Percentiles rank a stretch among this genome's conserved stretches.
Evolutionary conservation across 106 monocot genomes (phyloP).

Genomic region (Posidonia australis): DNA sequence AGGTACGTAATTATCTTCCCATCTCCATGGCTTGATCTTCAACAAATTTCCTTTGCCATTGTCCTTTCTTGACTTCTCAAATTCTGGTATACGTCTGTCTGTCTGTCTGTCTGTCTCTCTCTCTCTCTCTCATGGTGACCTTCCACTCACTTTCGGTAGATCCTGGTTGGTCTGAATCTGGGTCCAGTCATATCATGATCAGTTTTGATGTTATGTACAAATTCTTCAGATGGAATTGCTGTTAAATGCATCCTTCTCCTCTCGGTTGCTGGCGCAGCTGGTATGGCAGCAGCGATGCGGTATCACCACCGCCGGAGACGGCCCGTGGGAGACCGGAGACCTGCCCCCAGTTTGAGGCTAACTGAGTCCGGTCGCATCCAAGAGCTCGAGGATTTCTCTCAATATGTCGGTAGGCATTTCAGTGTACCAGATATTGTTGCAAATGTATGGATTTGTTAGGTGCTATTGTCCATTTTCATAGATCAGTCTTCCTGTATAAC

Average conservation of each 20-base stretch:
- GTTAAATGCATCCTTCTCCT: background rate
- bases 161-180: no score
- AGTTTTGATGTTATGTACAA: no score
- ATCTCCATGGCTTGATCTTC: no score
- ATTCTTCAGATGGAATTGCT: no score
- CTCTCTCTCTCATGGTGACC: no score
- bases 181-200: no score
- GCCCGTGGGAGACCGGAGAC: background rate
- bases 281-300: constrained; percentile 1
- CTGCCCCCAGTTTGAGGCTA: constrained; percentile 24
- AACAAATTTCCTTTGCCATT: no score
- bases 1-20: no score
- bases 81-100: no score
- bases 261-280: background rate
- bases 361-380: constrained; percentile 34
- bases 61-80: no score
- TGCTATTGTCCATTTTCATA: background rate
- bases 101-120: no score
- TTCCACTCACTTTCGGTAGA: no score
- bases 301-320: background rate
- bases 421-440: background rate
- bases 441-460: background rate
- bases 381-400: constrained; percentile 53
- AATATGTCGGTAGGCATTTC: constrained; percentile 46
- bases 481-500: background rate